Conservation (phyloP, 73 alveolate genomes). For the Paramecium octaurelia region DNA sequence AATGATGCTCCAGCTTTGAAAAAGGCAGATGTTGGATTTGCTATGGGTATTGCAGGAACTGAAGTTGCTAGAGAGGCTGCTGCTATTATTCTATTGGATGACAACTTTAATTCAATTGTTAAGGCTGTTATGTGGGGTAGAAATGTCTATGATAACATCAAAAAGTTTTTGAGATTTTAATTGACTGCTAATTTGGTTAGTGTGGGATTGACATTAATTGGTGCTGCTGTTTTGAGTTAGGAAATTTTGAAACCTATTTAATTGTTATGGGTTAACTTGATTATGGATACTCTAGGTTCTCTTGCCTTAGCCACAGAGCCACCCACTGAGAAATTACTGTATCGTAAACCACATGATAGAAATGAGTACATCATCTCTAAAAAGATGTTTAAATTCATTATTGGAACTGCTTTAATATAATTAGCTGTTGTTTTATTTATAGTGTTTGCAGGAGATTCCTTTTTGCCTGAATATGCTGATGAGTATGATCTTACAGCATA, state of each 20-base stretch:
- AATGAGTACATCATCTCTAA: slow-evolving; percentile 77
- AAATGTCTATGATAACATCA: slow-evolving; percentile 84
- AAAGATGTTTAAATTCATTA: slow-evolving; percentile 83
- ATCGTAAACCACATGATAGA: slow-evolving; percentile 80
- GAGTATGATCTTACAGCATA: neutral
- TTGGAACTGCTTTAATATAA: slow-evolving; percentile 74
- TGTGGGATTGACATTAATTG: slow-evolving; percentile 76
- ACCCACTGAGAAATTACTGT: slow-evolving; percentile 80
- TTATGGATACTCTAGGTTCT: slow-evolving; percentile 90
- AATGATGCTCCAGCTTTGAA: slow-evolving; percentile 98
- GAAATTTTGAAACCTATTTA: slow-evolving; percentile 89
- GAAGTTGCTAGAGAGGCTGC: slow-evolving; percentile 97
- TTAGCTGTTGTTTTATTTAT: slow-evolving; percentile 61
- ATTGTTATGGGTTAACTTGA: slow-evolving; percentile 88
- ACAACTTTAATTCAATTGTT: slow-evolving; percentile 94
- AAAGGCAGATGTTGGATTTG: slow-evolving; percentile 96
- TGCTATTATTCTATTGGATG: slow-evolving; percentile 93
- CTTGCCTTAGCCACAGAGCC: slow-evolving; percentile 96
- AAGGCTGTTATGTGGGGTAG: slow-evolving; percentile 91
- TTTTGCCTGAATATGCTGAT: slow-evolving; percentile 76
- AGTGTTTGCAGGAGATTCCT: slow-evolving; percentile 78
- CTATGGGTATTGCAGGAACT: slow-evolving; percentile 98
- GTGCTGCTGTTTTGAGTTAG: slow-evolving; percentile 84
- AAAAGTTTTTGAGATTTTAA: slow-evolving; percentile 89
- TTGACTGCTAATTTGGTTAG: slow-evolving; percentile 94